A percentile compares a stretch with the other conserved stretches of the same genome.
phyloP scores from a whole-genome alignment of 2,329 filamentous ascomycete species.

The Penicillium sp. region DNA sequence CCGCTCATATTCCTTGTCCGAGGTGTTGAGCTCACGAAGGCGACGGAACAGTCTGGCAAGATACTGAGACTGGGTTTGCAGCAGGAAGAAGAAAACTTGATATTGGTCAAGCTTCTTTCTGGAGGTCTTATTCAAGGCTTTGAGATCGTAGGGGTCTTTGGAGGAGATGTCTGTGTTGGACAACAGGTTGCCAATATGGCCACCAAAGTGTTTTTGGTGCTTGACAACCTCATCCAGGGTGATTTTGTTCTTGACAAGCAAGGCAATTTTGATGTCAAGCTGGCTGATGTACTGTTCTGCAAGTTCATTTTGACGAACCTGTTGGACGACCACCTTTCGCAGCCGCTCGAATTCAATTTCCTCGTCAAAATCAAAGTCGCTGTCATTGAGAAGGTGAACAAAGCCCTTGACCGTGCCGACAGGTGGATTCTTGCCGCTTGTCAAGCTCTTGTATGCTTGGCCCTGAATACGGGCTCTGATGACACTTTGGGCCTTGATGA shows the following conservation, averaged over 20 bases:
- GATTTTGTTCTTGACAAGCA: constrained; percentile 99
- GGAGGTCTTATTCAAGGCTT: constrained; percentile 95
- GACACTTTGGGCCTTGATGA: constrained; percentile 98
- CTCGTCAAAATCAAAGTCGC: constrained; percentile 98
- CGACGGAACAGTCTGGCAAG: constrained; percentile 84
- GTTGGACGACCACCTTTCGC: constrained; percentile 93
- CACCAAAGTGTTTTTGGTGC: constrained; percentile 94
- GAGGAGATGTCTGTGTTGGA: constrained; percentile 87
- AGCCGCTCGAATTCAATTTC: constrained; percentile 96
- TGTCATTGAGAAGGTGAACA: constrained; percentile 95
- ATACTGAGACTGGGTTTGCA: constrained; percentile 96
- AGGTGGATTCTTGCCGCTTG: constrained; percentile 92
- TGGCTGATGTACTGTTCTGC: constrained; percentile 98
- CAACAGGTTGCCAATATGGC: constrained; percentile 79
- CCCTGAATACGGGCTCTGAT: constrained; percentile 93
- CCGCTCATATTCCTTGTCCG: constrained; percentile 90
- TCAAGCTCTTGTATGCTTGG: constrained; percentile 96
- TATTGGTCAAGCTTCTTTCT: constrained; percentile 94
- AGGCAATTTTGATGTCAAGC: constrained; percentile 96
- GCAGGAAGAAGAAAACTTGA: constrained; percentile 94
- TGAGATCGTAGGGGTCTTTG: constrained; percentile 91
- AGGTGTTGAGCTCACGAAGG: constrained; percentile 76
- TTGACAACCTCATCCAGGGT: constrained; percentile 96
- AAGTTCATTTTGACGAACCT: constrained; percentile 95
- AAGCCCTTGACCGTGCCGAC: constrained; percentile 98